Evolutionary conservation across 768 basidiomycete genomes (phyloP).

Genomic region (Boletus huronensis): DNA sequence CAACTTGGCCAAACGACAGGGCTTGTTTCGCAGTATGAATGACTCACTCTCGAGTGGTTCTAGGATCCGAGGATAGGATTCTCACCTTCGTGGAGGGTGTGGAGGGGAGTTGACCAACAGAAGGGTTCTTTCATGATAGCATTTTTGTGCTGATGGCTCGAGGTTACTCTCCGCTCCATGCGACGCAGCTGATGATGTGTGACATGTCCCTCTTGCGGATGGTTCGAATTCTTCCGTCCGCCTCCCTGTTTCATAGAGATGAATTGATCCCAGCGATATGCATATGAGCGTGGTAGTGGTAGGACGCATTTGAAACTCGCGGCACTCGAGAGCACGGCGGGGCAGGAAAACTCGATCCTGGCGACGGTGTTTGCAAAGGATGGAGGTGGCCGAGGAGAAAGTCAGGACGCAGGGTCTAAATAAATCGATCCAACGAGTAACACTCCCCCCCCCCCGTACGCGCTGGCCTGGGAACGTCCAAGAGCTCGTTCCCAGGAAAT

Average conservation of each 20-base stretch:
- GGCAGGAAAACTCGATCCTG: conserved; percentile 4
- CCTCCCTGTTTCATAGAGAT: conserved; percentile 22
- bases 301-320: conserved; percentile 10
- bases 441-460: background rate
- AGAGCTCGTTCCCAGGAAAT: no score
- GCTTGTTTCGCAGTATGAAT: background rate
- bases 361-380: background rate
- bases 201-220: background rate
- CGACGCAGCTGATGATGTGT: conserved; percentile 12
- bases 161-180: background rate
- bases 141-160: conserved; percentile 5
- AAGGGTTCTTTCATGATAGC: conserved; percentile 1
- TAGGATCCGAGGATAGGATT: background rate
- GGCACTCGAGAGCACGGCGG: background rate
- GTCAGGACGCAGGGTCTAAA: background rate
- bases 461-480: background rate
- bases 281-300: conserved; percentile 1
- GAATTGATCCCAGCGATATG: conserved; percentile 12
- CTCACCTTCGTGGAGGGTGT: conserved; percentile 6
- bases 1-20: background rate
- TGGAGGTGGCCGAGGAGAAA: background rate
- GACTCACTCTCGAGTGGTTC: background rate
- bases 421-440: background rate
- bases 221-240: conserved; percentile 15
- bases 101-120: background rate